A percentile compares a stretch with the other conserved stretches of the same genome.
phyloP scores from a whole-genome alignment of 108 stramenopile genomes.

The Nitzschia putrida region DNA sequence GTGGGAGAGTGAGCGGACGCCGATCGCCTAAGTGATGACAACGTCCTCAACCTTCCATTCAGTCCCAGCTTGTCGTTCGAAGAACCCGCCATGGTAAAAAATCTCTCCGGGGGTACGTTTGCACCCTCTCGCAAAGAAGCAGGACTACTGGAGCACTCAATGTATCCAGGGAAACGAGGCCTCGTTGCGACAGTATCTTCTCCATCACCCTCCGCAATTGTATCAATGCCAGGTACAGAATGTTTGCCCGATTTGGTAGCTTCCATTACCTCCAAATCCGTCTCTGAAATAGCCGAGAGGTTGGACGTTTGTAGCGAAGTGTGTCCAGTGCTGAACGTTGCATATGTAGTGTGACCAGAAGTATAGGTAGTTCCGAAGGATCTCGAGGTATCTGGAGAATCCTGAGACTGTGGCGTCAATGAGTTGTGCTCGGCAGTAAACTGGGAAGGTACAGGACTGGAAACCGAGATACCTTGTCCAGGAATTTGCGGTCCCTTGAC shows the following conservation, averaged over 20 bases:
- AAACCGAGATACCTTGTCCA: background rate
- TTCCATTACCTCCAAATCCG: constrained; percentile 44
- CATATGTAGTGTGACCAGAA: constrained; percentile 37
- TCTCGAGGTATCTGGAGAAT: constrained; percentile 37
- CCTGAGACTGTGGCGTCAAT: constrained; percentile 17
- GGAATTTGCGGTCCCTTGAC: background rate
- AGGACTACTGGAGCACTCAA: constrained; percentile 17
- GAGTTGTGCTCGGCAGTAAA: background rate
- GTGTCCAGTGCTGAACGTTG: constrained; percentile 25
- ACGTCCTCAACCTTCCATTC: constrained; percentile 5
- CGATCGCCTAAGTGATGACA: constrained; percentile 12
- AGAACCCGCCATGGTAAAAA: constrained; percentile 29
- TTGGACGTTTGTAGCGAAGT: constrained; percentile 16
- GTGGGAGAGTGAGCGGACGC: constrained; percentile 22
- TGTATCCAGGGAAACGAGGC: constrained; percentile 19
- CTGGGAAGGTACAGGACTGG: constrained; percentile 22
- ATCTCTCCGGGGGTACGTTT: constrained; percentile 33
- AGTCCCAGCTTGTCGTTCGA: constrained; percentile 5
- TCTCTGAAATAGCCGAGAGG: constrained; percentile 39
- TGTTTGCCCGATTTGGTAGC: constrained; percentile 26
- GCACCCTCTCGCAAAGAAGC: constrained; percentile 39
- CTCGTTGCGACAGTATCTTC: background rate
- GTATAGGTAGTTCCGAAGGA: constrained; percentile 25
- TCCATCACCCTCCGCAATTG: background rate
- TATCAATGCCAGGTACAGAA: background rate